Evolutionary conservation across 225 moss, liverwort and hornwort species (phyloP).

Genomic region (Physcomitrellopsis africana): DNA sequence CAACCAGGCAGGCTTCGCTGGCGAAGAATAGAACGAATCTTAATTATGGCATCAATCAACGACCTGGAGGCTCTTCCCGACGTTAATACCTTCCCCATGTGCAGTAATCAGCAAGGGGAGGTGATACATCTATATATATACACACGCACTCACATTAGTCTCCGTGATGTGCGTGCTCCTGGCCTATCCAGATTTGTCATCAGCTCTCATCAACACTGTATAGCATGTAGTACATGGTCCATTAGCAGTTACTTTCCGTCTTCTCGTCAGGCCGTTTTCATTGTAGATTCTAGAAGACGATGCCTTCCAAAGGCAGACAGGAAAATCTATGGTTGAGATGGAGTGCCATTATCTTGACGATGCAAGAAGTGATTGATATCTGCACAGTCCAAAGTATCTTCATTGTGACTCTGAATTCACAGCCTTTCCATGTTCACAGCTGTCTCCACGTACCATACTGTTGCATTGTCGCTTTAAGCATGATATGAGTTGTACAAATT

Average conservation of each 20-base stretch:
- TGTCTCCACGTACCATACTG: no score
- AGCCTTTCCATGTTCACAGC: no score
- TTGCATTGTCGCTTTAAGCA: no score
- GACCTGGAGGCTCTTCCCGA: slow-evolving; percentile 44
- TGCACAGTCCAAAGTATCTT: no score
- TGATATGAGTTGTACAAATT: no score
- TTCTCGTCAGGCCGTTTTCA: slow-evolving; percentile 17
- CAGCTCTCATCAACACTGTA: slow-evolving; percentile 38
- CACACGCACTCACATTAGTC: not conserved
- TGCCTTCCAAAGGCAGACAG: not conserved
- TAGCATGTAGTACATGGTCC: slow-evolving; percentile 48
- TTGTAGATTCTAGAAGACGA: not conserved
- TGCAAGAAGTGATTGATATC: no score
- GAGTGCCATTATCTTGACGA: no score
- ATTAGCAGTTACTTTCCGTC: slow-evolving; percentile 19
- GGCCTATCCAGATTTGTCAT: slow-evolving; percentile 31
- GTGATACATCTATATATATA: not conserved
- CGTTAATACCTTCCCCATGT: slow-evolving; percentile 27
- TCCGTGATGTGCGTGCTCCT: slow-evolving; percentile 21
- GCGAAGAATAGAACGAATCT: slow-evolving; percentile 53
- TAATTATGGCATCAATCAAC: slow-evolving; percentile 41
- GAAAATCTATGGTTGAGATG: not conserved
- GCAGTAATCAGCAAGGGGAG: not conserved
- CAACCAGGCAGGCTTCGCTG: slow-evolving; percentile 56
- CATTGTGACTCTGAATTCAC: no score